A percentile compares a stretch with the other conserved stretches of the same genome.
Conservation (phyloP, 768 basidiomycete species). For the Stropharia rugosoannulata region DNA sequence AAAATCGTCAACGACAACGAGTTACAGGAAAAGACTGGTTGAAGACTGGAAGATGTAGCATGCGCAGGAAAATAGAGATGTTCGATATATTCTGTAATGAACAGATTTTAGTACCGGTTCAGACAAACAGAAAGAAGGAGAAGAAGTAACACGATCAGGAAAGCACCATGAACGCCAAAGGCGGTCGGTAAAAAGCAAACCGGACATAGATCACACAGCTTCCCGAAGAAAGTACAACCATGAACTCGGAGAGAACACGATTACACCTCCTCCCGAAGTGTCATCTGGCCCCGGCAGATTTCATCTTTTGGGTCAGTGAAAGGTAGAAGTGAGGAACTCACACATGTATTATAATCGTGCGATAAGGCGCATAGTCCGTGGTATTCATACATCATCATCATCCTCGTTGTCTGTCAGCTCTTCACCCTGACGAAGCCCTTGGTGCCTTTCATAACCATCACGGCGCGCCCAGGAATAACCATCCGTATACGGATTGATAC, state of each 20-base stretch:
- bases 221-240: constrained; percentile 29
- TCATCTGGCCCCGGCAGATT: constrained; percentile 88
- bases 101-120: background rate
- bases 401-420: constrained; percentile 87
- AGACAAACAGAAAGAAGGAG: background rate
- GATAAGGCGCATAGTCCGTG: no score
- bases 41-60: background rate
- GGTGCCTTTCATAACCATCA: constrained; percentile 59
- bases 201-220: constrained; percentile 63
- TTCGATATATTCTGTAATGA: background rate
- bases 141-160: background rate
- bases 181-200: constrained; percentile 28
- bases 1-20: background rate
- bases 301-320: constrained; percentile 45
- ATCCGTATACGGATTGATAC: constrained; percentile 79
- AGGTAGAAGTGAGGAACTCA: constrained; percentile 13
- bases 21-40: background rate
- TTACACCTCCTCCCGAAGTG: constrained; percentile 40
- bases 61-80: background rate
- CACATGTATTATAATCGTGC: constrained; percentile 15
- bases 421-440: constrained; percentile 70
- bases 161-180: background rate
- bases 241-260: constrained; percentile 1
- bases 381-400: constrained; percentile 40
- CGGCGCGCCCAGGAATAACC: constrained; percentile 79